These are phyloP conservation scores for Phytophthora hybrid DNA, from an alignment of 352 stramenopile species.

Conservation along the genomic window DNA sequence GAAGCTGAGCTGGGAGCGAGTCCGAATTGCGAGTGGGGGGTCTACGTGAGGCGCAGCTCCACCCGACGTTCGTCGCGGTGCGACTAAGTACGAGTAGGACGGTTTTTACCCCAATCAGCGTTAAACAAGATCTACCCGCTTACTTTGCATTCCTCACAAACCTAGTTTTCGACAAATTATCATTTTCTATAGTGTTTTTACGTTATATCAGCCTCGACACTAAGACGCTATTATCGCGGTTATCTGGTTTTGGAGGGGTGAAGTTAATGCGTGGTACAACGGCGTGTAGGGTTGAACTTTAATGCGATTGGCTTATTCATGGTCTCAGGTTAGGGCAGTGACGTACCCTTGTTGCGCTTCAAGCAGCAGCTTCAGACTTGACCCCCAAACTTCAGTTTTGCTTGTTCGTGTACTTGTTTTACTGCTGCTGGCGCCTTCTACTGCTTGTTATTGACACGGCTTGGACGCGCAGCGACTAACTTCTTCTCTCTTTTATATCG, in stretches of 20 bases:
- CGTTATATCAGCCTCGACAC: too few relatives aligned
- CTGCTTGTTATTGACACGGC: constrained; percentile 21
- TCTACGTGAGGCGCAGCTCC: constrained; percentile 19
- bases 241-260: neutral
- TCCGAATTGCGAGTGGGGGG: constrained; percentile 31
- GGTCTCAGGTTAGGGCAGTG: neutral
- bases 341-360: constrained; percentile 4
- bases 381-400: constrained; percentile 13
- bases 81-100: constrained; percentile 31
- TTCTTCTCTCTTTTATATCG: constrained; percentile 11
- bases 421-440: neutral
- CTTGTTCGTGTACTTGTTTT: constrained; percentile 12
- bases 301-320: neutral
- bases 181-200: too few relatives aligned
- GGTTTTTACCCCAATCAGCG: constrained; percentile 30
- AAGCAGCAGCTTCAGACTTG: constrained; percentile 23
- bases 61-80: constrained; percentile 29
- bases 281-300: constrained; percentile 15
- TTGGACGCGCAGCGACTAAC: neutral
- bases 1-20: constrained; percentile 14
- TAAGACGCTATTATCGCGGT: too few relatives aligned
- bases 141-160: neutral
- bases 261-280: neutral
- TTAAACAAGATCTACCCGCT: constrained; percentile 2
- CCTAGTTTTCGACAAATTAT: too few relatives aligned